These are phyloP conservation scores for Phytophthora pini DNA, from an alignment of 352 stramenopile species.

Conservation along the genomic window DNA sequence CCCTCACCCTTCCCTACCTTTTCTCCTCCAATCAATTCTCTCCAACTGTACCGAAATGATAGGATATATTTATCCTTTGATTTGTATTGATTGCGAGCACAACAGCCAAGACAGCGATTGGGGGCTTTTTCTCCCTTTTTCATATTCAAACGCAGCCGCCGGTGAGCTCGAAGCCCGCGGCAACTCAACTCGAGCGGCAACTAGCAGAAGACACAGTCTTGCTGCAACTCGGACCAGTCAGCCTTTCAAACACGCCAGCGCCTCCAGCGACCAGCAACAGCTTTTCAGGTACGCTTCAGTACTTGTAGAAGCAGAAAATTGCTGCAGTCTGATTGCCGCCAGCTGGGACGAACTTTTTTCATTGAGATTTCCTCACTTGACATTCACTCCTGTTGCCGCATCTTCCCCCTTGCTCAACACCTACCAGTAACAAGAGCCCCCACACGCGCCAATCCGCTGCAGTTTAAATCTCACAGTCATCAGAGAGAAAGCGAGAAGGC, in stretches of 20 bases:
- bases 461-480: slow-evolving; percentile 12
- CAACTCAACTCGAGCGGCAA: slow-evolving; percentile 38
- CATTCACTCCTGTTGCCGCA: slow-evolving; percentile 32
- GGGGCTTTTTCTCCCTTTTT: slow-evolving; percentile 32
- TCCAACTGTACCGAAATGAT: slow-evolving; percentile 20
- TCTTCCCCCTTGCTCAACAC: slow-evolving; percentile 19
- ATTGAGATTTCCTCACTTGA: slow-evolving; percentile 27
- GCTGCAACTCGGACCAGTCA: neutral
- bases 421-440: neutral
- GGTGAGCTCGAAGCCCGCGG: slow-evolving; percentile 16
- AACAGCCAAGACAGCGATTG: slow-evolving; percentile 20
- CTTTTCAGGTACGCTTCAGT: slow-evolving; percentile 20
- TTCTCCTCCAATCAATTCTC: slow-evolving; percentile 60
- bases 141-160: slow-evolving; percentile 28
- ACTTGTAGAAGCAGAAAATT: neutral
- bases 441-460: slow-evolving; percentile 10
- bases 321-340: slow-evolving; percentile 7
- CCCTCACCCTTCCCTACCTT: slow-evolving; percentile 59
- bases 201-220: slow-evolving; percentile 23
- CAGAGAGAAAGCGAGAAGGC: slow-evolving; percentile 7
- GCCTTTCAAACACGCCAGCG: neutral
- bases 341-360: slow-evolving; percentile 33
- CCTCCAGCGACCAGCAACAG: neutral
- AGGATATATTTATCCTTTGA: neutral
- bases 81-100: slow-evolving; percentile 4